Evolutionary conservation across 2,329 filamentous ascomycete genomes (phyloP), one percentile per base, ranked within the genome.

Genomic region (Elsinoe australis): DNA sequence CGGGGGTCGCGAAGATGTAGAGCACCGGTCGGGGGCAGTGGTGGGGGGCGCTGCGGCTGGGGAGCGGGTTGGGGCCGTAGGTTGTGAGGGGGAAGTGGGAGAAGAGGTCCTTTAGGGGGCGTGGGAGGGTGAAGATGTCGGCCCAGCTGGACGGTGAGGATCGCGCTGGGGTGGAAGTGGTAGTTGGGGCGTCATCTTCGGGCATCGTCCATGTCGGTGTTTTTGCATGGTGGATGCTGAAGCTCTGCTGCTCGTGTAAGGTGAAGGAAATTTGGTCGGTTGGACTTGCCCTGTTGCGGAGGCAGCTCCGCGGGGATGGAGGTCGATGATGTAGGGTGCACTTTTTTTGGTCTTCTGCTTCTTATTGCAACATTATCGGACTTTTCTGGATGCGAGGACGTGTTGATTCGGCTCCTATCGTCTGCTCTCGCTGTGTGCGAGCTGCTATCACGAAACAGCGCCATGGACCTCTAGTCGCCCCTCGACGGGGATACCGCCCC

Each of bases 21-120:
- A 98, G 71, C 7, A 78, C 74, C 53, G 78, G 75, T 58, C 68
- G n/a, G n/a, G n/a, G 67, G 52, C 67, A 61, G 55, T 64, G 66
- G 47, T 68, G 61, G 45, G 59, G 68, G 24, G 71, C 73, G 21
- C 75, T 70, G 56, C 82, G 74, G 47, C 74, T 70, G 26, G 89
- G 89, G 5, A 94, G 78, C 42, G 79, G 74, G 63, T 94, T 90
- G 48, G 82, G 68, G 21, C 80, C 74, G 65, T 94, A 88, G 29
- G 81, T 84, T 51, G 75, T 64, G 45, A 96, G 75, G 19, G 92
- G 92, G 59, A 95, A 92, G 52, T 67, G 71, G 65, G 90, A 83
- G 71, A 96, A 98, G 51, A 96, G 74, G 45, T 75, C 76, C 65
- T 87, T 88, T 56, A 96, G 73, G 14, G 87, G 84, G 8, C 75